A percentile compares a stretch with the other conserved stretches of the same genome.
phyloP scores from a whole-genome alignment of 2,329 filamentous ascomycete genomes.

The Penicillium glabrum region DNA sequence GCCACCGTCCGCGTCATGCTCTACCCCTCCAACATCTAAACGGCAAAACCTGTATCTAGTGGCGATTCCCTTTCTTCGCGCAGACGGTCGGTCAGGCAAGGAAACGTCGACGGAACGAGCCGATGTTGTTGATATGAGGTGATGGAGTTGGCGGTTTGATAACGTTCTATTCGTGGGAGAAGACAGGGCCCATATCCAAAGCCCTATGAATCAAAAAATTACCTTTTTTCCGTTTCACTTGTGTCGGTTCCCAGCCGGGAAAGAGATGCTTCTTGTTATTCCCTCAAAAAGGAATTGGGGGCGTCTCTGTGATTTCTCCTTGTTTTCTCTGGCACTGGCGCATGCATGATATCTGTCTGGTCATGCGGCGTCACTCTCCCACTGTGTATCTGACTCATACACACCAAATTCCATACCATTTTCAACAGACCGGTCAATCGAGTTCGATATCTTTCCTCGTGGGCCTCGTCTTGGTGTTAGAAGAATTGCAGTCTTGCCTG shows the following conservation, averaged over 20 bases:
- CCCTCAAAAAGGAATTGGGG: background rate
- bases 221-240: conserved; percentile 29
- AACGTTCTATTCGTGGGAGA: conserved; percentile 39
- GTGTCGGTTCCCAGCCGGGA: conserved; percentile 27
- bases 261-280: conserved; percentile 14
- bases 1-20: conserved; percentile 95
- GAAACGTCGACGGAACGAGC: conserved; percentile 40
- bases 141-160: conserved; percentile 42
- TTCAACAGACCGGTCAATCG: conserved; percentile 24
- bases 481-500: conserved; percentile 18
- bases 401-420: conserved; percentile 38
- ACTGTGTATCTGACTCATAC: conserved; percentile 37
- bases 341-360: conserved; percentile 27
- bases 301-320: conserved; percentile 15
- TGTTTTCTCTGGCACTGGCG: conserved; percentile 22
- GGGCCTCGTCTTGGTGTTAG: conserved; percentile 16
- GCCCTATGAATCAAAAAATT: conserved; percentile 41
- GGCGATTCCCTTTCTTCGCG: conserved; percentile 37
- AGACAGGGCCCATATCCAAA: conserved; percentile 35
- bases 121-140: conserved; percentile 37
- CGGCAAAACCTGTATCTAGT: conserved; percentile 35
- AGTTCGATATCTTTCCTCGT: conserved; percentile 11
- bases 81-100: conserved; percentile 36
- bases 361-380: conserved; percentile 31
- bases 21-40: conserved; percentile 97